Conservation (phyloP, 164 flowering plant species). For the Brasenia schreberi region DNA sequence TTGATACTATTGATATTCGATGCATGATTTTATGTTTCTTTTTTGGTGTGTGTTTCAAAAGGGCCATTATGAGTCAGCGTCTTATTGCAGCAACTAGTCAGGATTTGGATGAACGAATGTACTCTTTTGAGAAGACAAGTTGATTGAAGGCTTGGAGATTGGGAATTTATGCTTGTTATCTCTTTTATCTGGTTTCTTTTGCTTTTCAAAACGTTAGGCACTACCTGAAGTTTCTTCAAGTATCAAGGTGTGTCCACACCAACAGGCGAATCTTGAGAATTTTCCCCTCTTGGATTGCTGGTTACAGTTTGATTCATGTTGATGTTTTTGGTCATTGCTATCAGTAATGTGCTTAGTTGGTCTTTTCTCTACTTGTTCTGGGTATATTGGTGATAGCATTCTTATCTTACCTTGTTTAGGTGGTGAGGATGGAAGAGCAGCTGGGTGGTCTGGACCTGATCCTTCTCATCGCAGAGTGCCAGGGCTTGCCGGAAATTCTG, state of each 20-base stretch:
- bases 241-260: background rate
- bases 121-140: too few species aligned
- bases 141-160: too few species aligned
- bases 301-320: background rate
- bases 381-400: background rate
- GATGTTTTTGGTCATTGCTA: background rate
- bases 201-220: background rate
- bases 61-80: too few species aligned
- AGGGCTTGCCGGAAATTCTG: conserved; percentile 38
- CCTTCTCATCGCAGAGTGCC: conserved; percentile 48
- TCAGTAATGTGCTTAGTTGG: background rate
- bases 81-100: too few species aligned
- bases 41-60: background rate
- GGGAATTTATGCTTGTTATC: too few species aligned
- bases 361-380: background rate
- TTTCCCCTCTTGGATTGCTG: background rate
- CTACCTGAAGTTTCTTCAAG: background rate
- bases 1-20: background rate
- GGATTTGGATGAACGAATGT: too few species aligned
- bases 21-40: background rate
- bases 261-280: background rate
- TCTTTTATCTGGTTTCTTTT: background rate
- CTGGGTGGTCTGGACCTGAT: conserved; percentile 43
- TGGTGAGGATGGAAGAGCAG: conserved; percentile 45
- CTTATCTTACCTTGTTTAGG: conserved; percentile 14